phyloP scores from a whole-genome alignment of 768 basidiomycete species.

The Rubroboletus pulcherrimus region DNA sequence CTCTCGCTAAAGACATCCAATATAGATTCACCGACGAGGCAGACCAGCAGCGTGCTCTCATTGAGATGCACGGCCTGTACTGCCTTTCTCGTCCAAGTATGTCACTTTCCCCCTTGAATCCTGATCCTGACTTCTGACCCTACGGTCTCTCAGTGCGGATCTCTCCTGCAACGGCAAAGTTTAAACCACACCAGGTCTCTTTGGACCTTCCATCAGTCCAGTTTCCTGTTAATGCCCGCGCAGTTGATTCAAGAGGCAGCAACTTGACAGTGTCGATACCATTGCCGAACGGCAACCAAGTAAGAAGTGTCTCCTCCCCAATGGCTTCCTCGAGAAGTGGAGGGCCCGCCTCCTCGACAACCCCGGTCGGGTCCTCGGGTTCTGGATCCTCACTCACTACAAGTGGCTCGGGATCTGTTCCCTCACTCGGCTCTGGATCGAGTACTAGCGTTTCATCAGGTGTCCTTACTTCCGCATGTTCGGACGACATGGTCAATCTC shows the following conservation, averaged over 20 bases:
- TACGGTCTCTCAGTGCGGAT: conserved; percentile 68
- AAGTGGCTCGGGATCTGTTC: conserved; percentile 46
- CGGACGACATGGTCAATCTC: conserved; percentile 52
- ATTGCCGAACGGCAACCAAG: conserved; percentile 40
- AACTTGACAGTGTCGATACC: conserved; percentile 49
- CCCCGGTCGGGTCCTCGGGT: conserved; percentile 37
- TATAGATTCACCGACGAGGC: conserved; percentile 82
- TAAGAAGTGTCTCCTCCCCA: conserved; percentile 68
- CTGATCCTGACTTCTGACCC: conserved; percentile 21
- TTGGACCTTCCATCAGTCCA: conserved; percentile 47
- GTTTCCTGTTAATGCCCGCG: conserved; percentile 31
- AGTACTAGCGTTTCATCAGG: conserved; percentile 48
- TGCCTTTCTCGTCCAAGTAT: conserved; percentile 84
- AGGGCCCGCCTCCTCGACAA: conserved; percentile 24
- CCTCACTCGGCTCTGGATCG: conserved; percentile 48
- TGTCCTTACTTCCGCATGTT: conserved; percentile 43
- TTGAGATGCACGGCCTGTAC: conserved; percentile 89
- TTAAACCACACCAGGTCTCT: conserved; percentile 57
- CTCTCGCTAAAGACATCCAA: conserved; percentile 2
- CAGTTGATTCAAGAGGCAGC: conserved; percentile 33
- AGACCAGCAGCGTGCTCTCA: conserved; percentile 85
- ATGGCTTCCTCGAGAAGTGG: conserved; percentile 42
- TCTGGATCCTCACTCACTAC: conserved; percentile 46
- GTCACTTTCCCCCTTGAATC: conserved; percentile 27
- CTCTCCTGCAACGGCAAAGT: conserved; percentile 85